Percentiles rank a stretch among this genome's conserved stretches.
Evolutionary conservation across 2,329 filamentous ascomycete genomes (phyloP).

Genomic region (Seiridium cupressi): DNA sequence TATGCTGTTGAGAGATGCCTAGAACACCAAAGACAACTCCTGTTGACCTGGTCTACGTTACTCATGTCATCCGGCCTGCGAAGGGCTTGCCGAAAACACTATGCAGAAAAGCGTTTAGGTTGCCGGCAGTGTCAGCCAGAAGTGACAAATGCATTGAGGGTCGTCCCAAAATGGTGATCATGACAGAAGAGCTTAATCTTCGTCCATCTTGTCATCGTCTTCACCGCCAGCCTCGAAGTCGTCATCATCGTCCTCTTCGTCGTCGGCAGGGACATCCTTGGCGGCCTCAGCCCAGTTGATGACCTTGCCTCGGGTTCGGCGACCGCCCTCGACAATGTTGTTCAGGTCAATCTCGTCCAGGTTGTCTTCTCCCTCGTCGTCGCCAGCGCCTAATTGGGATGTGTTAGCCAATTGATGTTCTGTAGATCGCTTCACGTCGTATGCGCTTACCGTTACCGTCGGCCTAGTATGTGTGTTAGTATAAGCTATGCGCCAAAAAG

Average conservation of each 20-base stretch:
- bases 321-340: constrained; percentile 79
- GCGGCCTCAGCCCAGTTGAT: constrained; percentile 95
- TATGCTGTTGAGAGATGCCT: neutral
- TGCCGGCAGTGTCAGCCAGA: neutral
- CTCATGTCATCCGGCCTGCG: neutral
- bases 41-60: neutral
- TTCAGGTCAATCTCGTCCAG: constrained; percentile 87
- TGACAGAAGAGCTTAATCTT: constrained; percentile 24
- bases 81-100: neutral
- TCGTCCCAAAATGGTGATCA: neutral
- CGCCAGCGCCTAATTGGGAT: constrained; percentile 47
- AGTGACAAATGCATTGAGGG: neutral
- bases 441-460: constrained; percentile 6
- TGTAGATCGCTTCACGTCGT: neutral
- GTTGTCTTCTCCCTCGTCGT: constrained; percentile 71
- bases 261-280: constrained; percentile 70
- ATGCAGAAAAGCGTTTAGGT: neutral
- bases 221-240: constrained; percentile 55
- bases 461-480: constrained; percentile 3
- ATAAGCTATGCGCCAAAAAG: constrained; percentile 1
- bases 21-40: neutral
- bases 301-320: constrained; percentile 85
- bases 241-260: constrained; percentile 79
- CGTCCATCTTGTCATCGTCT: constrained; percentile 70
- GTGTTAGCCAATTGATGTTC: constrained; percentile 22